Evolutionary conservation across 1,284 basidiomycete species (phyloP).

Genomic region (Schizopora paradoxa): DNA sequence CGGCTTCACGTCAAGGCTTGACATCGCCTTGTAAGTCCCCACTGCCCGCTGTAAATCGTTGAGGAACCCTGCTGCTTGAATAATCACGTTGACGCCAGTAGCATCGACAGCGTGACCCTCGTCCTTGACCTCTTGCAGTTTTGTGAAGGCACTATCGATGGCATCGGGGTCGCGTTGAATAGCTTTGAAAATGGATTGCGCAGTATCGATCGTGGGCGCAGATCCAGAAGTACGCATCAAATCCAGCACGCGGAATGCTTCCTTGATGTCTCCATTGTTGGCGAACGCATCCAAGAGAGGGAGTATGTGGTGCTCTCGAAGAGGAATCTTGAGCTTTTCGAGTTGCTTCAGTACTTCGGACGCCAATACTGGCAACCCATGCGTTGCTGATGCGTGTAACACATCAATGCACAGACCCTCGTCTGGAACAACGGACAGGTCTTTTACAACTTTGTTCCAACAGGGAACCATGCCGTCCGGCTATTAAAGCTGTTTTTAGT

Average conservation of each 20-base stretch:
- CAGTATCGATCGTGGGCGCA: constrained; percentile 41
- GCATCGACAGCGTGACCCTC: constrained; percentile 50
- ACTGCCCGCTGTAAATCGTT: constrained; percentile 73
- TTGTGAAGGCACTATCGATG: constrained; percentile 61
- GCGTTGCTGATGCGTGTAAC: constrained; percentile 67
- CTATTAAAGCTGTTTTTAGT: constrained; percentile 34
- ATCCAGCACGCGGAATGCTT: constrained; percentile 51
- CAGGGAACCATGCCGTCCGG: constrained; percentile 56
- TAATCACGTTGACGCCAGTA: constrained; percentile 57
- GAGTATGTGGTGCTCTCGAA: constrained; percentile 67
- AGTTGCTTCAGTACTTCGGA: constrained; percentile 56
- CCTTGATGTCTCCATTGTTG: constrained; percentile 44
- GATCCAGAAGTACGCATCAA: constrained; percentile 50
- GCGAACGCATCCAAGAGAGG: constrained; percentile 64
- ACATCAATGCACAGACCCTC: constrained; percentile 70
- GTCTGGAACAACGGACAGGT: constrained; percentile 53
- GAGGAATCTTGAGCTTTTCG: constrained; percentile 39
- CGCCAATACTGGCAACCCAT: constrained; percentile 66
- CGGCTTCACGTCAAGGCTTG: constrained; percentile 51
- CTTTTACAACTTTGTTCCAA: constrained; percentile 58
- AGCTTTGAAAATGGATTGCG: constrained; percentile 44
- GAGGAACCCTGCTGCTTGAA: constrained; percentile 57
- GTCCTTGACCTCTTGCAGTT: constrained; percentile 56
- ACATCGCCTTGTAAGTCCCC: constrained; percentile 64
- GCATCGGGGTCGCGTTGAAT: constrained; percentile 45